Conservation (phyloP, 2,329 filamentous ascomycete species). For the Arthrinium phaeospermum region DNA sequence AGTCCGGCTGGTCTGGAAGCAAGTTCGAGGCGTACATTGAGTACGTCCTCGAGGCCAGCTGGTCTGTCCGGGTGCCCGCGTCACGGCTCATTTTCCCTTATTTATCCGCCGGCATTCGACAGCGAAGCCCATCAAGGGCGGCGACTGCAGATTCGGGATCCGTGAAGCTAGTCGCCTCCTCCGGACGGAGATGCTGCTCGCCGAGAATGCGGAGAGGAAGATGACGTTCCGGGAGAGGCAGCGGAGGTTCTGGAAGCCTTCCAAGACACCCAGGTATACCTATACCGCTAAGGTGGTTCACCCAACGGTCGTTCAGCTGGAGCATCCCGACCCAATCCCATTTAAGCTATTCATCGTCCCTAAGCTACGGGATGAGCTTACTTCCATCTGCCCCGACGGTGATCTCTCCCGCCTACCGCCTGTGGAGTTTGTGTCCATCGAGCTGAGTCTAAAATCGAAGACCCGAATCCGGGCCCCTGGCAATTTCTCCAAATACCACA, state of each 20-base stretch:
- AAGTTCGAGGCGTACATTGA: slow-evolving; percentile 25
- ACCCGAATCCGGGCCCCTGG: slow-evolving; percentile 17
- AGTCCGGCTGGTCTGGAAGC: background rate
- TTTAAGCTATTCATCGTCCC: slow-evolving; percentile 21
- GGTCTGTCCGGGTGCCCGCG: slow-evolving; percentile 14
- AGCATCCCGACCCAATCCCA: slow-evolving; percentile 21
- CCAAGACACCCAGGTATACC: slow-evolving; percentile 21
- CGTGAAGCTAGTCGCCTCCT: background rate
- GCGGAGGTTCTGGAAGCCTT: slow-evolving; percentile 20
- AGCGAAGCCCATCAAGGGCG: slow-evolving; percentile 14
- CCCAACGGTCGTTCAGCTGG: slow-evolving; percentile 21
- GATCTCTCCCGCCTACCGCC: slow-evolving; percentile 19
- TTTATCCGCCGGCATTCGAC: slow-evolving; percentile 19
- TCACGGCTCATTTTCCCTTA: slow-evolving; percentile 18
- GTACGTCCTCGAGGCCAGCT: slow-evolving; percentile 23
- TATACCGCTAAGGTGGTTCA: slow-evolving; percentile 18
- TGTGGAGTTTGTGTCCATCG: slow-evolving; percentile 17
- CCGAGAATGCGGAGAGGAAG: slow-evolving; percentile 12
- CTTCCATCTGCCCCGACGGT: slow-evolving; percentile 19
- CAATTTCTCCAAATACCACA: background rate
- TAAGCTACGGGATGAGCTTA: background rate
- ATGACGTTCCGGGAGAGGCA: slow-evolving; percentile 22
- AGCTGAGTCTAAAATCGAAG: slow-evolving; percentile 4
- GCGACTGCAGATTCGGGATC: slow-evolving; percentile 12
- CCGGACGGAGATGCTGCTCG: slow-evolving; percentile 18